Percentiles rank a stretch among this genome's conserved stretches.
Conservation (phyloP, 805 yeast species). For the Scheffersomyces amazonensis region DNA sequence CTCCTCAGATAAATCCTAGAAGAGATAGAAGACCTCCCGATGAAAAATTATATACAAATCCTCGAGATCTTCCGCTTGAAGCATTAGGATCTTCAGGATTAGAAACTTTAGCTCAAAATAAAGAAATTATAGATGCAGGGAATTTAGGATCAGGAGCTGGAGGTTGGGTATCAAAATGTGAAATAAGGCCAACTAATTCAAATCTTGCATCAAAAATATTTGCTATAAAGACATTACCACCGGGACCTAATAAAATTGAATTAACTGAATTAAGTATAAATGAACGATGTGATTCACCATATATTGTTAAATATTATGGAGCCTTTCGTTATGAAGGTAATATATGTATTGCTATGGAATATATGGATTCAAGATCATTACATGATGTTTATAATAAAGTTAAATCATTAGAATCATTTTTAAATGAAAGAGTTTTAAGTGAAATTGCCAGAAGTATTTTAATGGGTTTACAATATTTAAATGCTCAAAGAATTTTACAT, state of each 20-base stretch:
- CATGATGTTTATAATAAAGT: constrained; percentile 88
- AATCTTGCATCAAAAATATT: constrained; percentile 50
- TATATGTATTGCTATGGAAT: constrained; percentile 92
- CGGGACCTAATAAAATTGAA: background rate
- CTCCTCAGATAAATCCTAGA: background rate
- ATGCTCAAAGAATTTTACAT: constrained; percentile 85
- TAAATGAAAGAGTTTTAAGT: constrained; percentile 91
- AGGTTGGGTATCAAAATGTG: constrained; percentile 84
- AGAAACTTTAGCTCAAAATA: constrained; percentile 21
- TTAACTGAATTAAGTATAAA: background rate
- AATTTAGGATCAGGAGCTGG: constrained; percentile 93
- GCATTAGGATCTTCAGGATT: background rate
- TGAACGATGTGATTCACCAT: constrained; percentile 64
- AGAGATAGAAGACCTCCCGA: background rate
- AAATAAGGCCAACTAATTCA: constrained; percentile 26
- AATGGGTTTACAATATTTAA: constrained; percentile 81
- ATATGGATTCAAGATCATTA: constrained; percentile 88
- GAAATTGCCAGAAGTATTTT: constrained; percentile 85
- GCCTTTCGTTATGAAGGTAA: constrained; percentile 65
- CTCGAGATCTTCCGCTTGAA: background rate
- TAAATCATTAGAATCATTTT: background rate
- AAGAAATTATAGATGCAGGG: constrained; percentile 58
- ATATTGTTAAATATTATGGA: constrained; percentile 90
- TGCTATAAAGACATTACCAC: constrained; percentile 61
- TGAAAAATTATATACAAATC: background rate